Base-by-base conservation (phyloP, 345 rosid genomes). In the Euphorbia peplus region DNA sequence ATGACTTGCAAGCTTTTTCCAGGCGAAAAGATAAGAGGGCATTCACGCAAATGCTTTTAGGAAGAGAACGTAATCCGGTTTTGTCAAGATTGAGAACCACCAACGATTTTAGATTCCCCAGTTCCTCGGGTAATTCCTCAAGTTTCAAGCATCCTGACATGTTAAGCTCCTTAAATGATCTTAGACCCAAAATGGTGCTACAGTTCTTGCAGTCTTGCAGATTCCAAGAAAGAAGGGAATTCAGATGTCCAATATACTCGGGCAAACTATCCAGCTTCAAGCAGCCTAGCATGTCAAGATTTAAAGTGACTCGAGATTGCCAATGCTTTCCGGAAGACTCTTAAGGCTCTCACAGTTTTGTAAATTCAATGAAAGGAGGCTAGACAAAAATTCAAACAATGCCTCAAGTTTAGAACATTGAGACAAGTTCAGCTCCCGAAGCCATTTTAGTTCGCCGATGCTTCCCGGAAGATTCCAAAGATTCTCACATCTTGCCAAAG, bases 221-320 rank as follows among this genome's bases (percentile, higher is more conserved):
- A 52, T 19, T 22, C 56, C 56, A 52, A 35, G 37, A 21, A 19
- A 22, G 19, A 52, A 67, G n/a, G 35, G n/a, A 19, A 54, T 18
- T 60, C 39, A 48, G 21, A 19, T 25, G 39, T 28, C 63, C 60
- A 19, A 19, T 14, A 47, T 24, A 67, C 48, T 15, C 48, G 18
- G 16, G 29, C 26, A 52, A 18, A 19, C n/a, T 11, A 32, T 71
- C 65, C 1, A 64, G 48, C 47, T 58, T 44, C 12, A 19, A 57
- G 66, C 75, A 64, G 25, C 70, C 70, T 19, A 54, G 46, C 50
- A 72, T 16, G 18, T 56, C 51, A 2, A 72, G 59, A 7, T 32
- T 37, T 29, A 25, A 6, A 72, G 69, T 47, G 65, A 44, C 4
- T 22, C 47, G 3, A 72, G 58, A 64, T 21, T 54, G 16, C 69